Percentiles rank a stretch among this genome's conserved stretches.
These are phyloP conservation scores for Gonapodya sp. DNA, from an alignment of 192 early-diverging fungal genomes.

Conservation along the genomic window DNA sequence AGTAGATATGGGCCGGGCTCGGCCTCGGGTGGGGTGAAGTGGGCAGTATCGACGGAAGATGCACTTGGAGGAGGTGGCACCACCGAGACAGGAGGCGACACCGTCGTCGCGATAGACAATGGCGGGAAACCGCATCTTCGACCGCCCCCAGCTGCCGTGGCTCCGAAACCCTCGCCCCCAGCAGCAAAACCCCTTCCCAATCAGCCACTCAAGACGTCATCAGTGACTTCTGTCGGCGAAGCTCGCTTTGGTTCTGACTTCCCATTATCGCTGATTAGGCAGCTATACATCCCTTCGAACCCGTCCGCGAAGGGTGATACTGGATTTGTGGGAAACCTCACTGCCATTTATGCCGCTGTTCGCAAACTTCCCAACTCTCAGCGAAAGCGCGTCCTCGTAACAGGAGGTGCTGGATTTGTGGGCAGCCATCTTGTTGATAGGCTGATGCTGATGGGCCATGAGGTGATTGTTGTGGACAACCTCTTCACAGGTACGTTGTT, in stretches of 20 bases:
- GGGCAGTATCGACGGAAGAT: background rate
- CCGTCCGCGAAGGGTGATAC: background rate
- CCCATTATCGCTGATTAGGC: background rate
- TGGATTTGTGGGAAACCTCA: background rate
- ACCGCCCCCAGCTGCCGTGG: background rate
- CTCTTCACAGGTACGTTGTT: conserved; percentile 60
- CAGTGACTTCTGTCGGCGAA: background rate
- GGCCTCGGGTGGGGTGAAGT: background rate
- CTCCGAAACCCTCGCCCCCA: background rate
- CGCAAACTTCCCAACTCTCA: conserved; percentile 37
- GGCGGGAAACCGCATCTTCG: background rate
- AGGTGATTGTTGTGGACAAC: conserved; percentile 72
- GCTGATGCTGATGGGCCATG: conserved; percentile 72
- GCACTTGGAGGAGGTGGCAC: background rate
- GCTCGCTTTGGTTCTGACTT: background rate
- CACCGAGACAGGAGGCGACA: background rate
- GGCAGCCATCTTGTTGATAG: conserved; percentile 73
- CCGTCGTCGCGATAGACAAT: background rate
- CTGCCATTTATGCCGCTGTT: conserved; percentile 34
- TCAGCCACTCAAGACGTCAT: background rate
- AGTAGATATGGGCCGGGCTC: background rate
- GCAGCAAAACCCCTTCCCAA: background rate
- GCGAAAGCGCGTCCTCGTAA: conserved; percentile 66
- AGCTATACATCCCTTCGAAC: background rate
- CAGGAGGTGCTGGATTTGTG: conserved; percentile 82